phyloP scores from a whole-genome alignment of 305 asterid genomes.

The Solanum hybrid region DNA sequence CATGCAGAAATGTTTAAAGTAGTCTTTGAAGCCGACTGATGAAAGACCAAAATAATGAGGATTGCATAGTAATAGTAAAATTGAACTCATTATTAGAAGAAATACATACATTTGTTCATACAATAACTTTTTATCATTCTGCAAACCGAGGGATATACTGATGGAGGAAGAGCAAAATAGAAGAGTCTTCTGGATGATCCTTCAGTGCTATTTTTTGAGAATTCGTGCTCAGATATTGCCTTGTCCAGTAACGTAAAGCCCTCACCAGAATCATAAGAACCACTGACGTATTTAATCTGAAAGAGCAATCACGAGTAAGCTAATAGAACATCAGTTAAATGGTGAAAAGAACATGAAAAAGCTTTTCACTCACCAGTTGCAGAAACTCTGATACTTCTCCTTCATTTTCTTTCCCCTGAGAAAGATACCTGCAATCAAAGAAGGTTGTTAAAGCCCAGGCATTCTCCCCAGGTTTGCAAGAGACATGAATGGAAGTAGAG shows the following conservation, averaged over 20 bases:
- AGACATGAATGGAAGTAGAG: background rate
- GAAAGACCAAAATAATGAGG: background rate
- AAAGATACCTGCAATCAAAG: slow-evolving; percentile 46
- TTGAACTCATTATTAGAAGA: slow-evolving; percentile 3
- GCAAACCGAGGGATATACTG: slow-evolving; percentile 93
- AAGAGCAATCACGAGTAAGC: slow-evolving; percentile 2
- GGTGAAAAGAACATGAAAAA: background rate
- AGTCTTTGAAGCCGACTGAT: background rate
- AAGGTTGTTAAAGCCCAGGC: background rate
- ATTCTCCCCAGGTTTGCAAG: background rate
- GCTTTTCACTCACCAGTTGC: slow-evolving; percentile 56
- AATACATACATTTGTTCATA: slow-evolving; percentile 62
- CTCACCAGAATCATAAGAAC: slow-evolving; percentile 78
- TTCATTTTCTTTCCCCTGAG: slow-evolving; percentile 32
- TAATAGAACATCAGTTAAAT: background rate
- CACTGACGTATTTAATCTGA: slow-evolving; percentile 89
- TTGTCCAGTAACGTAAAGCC: slow-evolving; percentile 71
- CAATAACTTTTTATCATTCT: slow-evolving; percentile 68
- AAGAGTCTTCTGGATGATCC: slow-evolving; percentile 88
- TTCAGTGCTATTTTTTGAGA: slow-evolving; percentile 47
- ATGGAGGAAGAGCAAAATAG: slow-evolving; percentile 97
- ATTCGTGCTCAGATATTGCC: slow-evolving; percentile 74
- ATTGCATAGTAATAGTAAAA: background rate
- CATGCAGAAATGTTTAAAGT: background rate
- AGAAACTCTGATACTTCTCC: slow-evolving; percentile 50